phyloP scores from a whole-genome alignment of 768 basidiomycete species.

The Tulasnella sp. region DNA sequence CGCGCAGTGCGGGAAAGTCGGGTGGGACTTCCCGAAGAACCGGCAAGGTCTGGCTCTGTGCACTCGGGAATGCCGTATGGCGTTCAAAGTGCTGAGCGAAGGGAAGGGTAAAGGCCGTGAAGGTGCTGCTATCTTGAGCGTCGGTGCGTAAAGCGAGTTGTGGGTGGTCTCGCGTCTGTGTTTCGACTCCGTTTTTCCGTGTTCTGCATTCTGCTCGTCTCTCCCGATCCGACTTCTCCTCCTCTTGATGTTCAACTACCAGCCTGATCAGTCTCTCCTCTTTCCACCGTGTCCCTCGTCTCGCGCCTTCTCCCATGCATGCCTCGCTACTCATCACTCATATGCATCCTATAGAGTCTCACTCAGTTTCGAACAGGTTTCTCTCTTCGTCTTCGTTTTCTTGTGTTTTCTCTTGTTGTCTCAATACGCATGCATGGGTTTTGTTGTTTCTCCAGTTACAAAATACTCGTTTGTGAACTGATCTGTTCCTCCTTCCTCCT shows the following conservation, averaged over 20 bases:
- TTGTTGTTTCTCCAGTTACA: neutral
- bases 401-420: neutral
- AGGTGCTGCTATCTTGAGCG: neutral
- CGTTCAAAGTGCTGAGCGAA: neutral
- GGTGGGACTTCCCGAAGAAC: constrained; percentile 10
- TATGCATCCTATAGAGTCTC: neutral
- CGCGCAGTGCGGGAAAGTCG: neutral
- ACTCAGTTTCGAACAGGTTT: neutral
- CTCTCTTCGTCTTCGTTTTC: neutral
- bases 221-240: neutral
- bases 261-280: neutral
- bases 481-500: neutral
- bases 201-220: neutral
- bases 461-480: too few relatives aligned
- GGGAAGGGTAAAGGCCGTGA: neutral
- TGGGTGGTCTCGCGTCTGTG: neutral
- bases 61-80: constrained; percentile 7
- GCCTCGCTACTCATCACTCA: neutral
- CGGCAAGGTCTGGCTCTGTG: neutral
- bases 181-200: neutral
- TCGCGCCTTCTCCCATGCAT: neutral
- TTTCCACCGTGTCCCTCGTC: neutral
- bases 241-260: neutral
- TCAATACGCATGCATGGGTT: neutral
- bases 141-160: neutral